phyloP scores from a whole-genome alignment of 768 basidiomycete species.

The Naganishia onofrii region DNA sequence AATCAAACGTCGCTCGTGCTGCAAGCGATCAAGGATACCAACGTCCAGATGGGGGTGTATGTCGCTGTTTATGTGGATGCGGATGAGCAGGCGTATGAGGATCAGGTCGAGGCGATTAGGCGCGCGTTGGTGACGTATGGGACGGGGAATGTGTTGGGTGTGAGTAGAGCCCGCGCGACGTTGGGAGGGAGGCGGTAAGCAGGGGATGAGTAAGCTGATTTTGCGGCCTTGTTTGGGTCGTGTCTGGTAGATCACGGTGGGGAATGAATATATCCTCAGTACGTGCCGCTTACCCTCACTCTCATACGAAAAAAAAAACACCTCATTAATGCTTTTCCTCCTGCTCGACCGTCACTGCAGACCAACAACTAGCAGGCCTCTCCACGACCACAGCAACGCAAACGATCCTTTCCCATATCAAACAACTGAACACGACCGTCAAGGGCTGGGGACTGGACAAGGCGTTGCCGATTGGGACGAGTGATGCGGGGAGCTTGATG shows the following conservation, averaged over 20 bases:
- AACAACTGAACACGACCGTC: constrained; percentile 54
- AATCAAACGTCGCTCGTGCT: constrained; percentile 58
- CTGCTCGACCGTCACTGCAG: neutral
- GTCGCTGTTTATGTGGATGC: constrained; percentile 59
- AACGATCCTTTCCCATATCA: constrained; percentile 67
- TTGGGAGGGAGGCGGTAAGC: too few relatives aligned
- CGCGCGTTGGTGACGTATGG: constrained; percentile 74
- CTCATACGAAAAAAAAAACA: neutral
- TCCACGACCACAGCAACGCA: constrained; percentile 39
- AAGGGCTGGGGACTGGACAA: constrained; percentile 60
- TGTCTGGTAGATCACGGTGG: constrained; percentile 22
- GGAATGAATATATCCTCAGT: constrained; percentile 30
- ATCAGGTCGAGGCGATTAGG: constrained; percentile 69
- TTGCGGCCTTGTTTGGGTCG: neutral
- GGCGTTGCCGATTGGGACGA: constrained; percentile 68
- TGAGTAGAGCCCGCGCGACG: constrained; percentile 29
- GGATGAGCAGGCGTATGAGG: constrained; percentile 64
- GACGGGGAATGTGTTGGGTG: constrained; percentile 67
- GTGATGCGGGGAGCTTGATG: constrained; percentile 84
- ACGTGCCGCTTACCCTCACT: neutral
- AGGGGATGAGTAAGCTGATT: too few relatives aligned
- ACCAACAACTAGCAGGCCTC: constrained; percentile 12
- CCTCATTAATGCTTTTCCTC: neutral
- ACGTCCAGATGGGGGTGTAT: constrained; percentile 78
- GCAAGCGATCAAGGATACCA: constrained; percentile 84